Percentiles rank a stretch among this genome's conserved stretches.
Conservation (phyloP, 202 grass and related monocot species). For the Eragrostis tef region DNA sequence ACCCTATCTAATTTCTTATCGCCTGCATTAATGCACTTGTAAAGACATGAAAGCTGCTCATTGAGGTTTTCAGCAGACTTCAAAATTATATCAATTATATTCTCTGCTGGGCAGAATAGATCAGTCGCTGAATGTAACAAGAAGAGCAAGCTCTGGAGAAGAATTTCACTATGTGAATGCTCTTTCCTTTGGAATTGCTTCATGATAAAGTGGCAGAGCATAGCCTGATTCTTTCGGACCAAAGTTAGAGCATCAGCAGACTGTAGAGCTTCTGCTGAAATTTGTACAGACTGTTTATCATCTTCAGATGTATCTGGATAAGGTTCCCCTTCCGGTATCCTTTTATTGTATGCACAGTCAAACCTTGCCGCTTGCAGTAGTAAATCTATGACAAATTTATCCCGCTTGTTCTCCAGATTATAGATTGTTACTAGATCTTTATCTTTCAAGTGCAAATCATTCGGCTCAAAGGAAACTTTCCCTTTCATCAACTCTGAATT, state of each 20-base stretch:
- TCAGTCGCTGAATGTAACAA: conserved; percentile 86
- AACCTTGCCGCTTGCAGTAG: conserved; percentile 78
- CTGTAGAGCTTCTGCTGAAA: conserved; percentile 61
- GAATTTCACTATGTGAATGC: conserved; percentile 72
- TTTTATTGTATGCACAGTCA: conserved; percentile 66
- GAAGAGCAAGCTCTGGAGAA: conserved; percentile 86
- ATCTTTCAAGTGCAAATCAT: conserved; percentile 59
- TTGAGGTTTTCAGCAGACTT: conserved; percentile 79
- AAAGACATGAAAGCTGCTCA: conserved; percentile 66
- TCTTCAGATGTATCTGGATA: conserved; percentile 51
- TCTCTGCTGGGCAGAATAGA: conserved; percentile 72
- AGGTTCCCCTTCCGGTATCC: conserved; percentile 52
- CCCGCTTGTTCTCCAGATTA: conserved; percentile 73
- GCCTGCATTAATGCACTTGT: conserved; percentile 58
- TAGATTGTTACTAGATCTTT: conserved; percentile 53
- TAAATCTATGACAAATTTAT: conserved; percentile 86
- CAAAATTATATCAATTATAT: conserved; percentile 86
- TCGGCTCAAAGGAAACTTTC: conserved; percentile 49
- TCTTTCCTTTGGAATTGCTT: conserved; percentile 74
- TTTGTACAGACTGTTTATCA: conserved; percentile 61
- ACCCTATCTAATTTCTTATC: conserved; percentile 61
- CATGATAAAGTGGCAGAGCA: conserved; percentile 76
- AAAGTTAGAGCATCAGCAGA: conserved; percentile 88
- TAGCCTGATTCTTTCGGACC: conserved; percentile 84
- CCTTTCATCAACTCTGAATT: conserved; percentile 61